A percentile compares a stretch with the other conserved stretches of the same genome.
These are phyloP conservation scores for Bromus sterilis DNA, from an alignment of 176 grass and related monocot species.

Conservation along the genomic window DNA sequence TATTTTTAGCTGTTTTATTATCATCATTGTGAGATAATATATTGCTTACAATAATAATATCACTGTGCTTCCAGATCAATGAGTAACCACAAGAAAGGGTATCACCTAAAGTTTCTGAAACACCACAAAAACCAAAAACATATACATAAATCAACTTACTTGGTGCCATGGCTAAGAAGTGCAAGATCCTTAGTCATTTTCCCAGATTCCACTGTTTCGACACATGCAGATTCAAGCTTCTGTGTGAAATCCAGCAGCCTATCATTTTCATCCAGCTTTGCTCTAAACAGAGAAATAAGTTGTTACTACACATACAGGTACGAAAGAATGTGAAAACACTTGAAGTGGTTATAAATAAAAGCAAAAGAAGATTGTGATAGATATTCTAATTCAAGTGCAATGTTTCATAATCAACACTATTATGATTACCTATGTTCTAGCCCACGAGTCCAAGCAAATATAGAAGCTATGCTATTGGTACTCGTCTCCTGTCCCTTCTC, in stretches of 20 bases:
- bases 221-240: slow-evolving; percentile 85
- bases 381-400: neutral
- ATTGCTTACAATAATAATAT: neutral
- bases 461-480: slow-evolving; percentile 98
- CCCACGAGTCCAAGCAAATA: slow-evolving; percentile 97
- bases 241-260: slow-evolving; percentile 60
- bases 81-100: neutral
- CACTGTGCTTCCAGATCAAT: neutral
- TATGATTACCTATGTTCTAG: slow-evolving; percentile 71
- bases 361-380: neutral
- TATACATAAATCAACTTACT: slow-evolving; percentile 44
- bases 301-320: neutral
- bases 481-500: slow-evolving; percentile 94
- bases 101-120: slow-evolving; percentile 11
- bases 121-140: neutral
- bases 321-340: neutral
- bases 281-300: slow-evolving; percentile 38
- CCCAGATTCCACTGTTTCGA: slow-evolving; percentile 84
- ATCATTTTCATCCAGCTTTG: slow-evolving; percentile 86
- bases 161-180: slow-evolving; percentile 82
- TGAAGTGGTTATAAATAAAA: neutral
- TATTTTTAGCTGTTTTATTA: neutral
- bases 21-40: neutral
- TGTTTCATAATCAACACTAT: neutral
- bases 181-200: slow-evolving; percentile 99